Percentiles rank a stretch among this genome's conserved stretches.
Conservation (phyloP, 1,284 basidiomycete genomes). For the Malassezia caprae region DNA sequence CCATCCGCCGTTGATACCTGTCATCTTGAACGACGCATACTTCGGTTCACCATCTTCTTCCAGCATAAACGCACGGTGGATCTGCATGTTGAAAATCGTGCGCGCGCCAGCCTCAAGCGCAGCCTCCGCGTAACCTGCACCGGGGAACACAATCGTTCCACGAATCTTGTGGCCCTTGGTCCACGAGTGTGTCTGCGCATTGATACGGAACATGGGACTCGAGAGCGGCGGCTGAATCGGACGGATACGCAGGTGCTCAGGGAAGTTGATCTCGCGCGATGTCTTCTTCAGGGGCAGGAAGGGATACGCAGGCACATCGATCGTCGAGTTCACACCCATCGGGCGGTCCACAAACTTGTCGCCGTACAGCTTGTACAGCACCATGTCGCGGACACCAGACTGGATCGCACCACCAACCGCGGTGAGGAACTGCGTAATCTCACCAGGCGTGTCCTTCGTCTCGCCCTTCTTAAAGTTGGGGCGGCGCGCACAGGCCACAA, state of each 20-base stretch:
- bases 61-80: constrained; percentile 19
- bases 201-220: constrained; percentile 11
- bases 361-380: constrained; percentile 17
- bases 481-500: constrained; percentile 14
- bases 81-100: constrained; percentile 16
- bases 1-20: constrained; percentile 17
- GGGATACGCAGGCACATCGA: constrained; percentile 15
- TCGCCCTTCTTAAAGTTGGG: constrained; percentile 20
- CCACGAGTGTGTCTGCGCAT: constrained; percentile 20
- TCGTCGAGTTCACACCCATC: constrained; percentile 15
- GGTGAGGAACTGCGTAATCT: constrained; percentile 16
- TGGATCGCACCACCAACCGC: constrained; percentile 14
- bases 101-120: constrained; percentile 18
- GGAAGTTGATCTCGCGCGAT: constrained; percentile 10
- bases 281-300: constrained; percentile 15
- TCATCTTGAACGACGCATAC: constrained; percentile 15
- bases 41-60: constrained; percentile 16
- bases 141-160: constrained; percentile 20
- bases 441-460: constrained; percentile 13
- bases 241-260: constrained; percentile 15
- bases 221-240: constrained; percentile 6
- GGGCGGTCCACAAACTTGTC: constrained; percentile 14
- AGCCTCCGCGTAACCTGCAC: constrained; percentile 16
- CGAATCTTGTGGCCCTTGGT: constrained; percentile 23
- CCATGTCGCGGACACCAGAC: constrained; percentile 13